These are phyloP conservation scores for Phytophthora constricta DNA, from an alignment of 352 stramenopile genomes.

Conservation along the genomic window DNA sequence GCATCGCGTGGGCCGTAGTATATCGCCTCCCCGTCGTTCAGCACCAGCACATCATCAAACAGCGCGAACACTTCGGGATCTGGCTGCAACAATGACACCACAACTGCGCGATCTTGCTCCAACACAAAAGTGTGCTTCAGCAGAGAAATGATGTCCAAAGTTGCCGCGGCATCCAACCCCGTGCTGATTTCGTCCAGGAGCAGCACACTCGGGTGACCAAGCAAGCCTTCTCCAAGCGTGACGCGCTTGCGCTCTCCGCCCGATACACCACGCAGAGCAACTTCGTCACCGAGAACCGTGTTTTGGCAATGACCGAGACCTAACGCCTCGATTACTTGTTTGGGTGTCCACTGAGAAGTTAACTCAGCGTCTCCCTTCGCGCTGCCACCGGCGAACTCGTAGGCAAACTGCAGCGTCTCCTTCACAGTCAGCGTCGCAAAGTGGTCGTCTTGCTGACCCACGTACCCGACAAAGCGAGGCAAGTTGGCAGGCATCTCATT, in stretches of 20 bases:
- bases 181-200: slow-evolving; percentile 63
- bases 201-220: slow-evolving; percentile 73
- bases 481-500: slow-evolving; percentile 7
- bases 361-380: neutral
- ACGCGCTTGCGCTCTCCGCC: slow-evolving; percentile 91
- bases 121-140: slow-evolving; percentile 51
- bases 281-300: slow-evolving; percentile 52
- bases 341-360: slow-evolving; percentile 1
- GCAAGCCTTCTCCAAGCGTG: slow-evolving; percentile 81
- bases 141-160: slow-evolving; percentile 73
- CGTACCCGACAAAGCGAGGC: slow-evolving; percentile 30
- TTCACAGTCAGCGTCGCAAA: slow-evolving; percentile 85
- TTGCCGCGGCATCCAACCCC: slow-evolving; percentile 38
- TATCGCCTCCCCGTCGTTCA: slow-evolving; percentile 77
- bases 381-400: slow-evolving; percentile 54
- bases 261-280: slow-evolving; percentile 54
- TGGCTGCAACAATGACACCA: slow-evolving; percentile 38
- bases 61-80: slow-evolving; percentile 46
- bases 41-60: slow-evolving; percentile 79
- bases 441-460: slow-evolving; percentile 74
- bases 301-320: slow-evolving; percentile 48
- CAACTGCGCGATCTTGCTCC: slow-evolving; percentile 51
- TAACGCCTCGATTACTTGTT: slow-evolving; percentile 26
- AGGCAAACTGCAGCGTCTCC: slow-evolving; percentile 93
- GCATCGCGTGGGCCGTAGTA: slow-evolving; percentile 68